These are phyloP conservation scores for Hypoxylon fragiforme DNA, from an alignment of 495 filamentous ascomycete species.

Conservation along the genomic window DNA sequence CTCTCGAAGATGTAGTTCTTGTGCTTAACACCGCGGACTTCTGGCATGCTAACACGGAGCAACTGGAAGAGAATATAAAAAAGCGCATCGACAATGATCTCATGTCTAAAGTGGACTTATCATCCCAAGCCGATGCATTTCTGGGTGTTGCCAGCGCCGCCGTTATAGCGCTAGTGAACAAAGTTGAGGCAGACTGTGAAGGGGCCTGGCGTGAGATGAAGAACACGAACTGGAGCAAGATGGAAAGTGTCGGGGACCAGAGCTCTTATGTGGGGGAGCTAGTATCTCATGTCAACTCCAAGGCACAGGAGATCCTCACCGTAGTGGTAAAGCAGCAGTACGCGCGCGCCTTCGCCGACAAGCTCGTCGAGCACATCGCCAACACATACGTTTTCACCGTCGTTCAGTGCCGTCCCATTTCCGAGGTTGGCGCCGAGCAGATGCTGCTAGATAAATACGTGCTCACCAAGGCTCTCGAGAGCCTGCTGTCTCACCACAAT, in stretches of 20 bases:
- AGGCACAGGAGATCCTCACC: slow-evolving; percentile 70
- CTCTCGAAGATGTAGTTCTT: slow-evolving; percentile 75
- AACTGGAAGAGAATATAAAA: slow-evolving; percentile 94
- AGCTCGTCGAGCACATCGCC: slow-evolving; percentile 82
- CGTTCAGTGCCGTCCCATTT: slow-evolving; percentile 85
- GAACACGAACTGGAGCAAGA: slow-evolving; percentile 91
- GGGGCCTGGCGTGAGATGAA: slow-evolving; percentile 95
- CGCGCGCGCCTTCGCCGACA: slow-evolving; percentile 90
- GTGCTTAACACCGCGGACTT: slow-evolving; percentile 98
- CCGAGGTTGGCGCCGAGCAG: slow-evolving; percentile 96
- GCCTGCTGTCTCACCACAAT: slow-evolving; percentile 62
- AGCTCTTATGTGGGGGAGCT: slow-evolving; percentile 88
- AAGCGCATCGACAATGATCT: slow-evolving; percentile 79
- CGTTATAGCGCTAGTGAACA: slow-evolving; percentile 78
- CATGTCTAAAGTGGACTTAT: slow-evolving; percentile 76
- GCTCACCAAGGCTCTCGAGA: slow-evolving; percentile 78
- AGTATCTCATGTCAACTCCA: slow-evolving; percentile 68
- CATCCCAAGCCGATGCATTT: slow-evolving; percentile 91
- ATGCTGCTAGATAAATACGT: slow-evolving; percentile 96
- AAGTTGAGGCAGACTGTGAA: slow-evolving; percentile 80
- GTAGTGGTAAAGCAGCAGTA: slow-evolving; percentile 91
- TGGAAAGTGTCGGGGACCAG: slow-evolving; percentile 94
- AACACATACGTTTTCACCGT: slow-evolving; percentile 79
- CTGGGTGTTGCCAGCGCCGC: slow-evolving; percentile 92
- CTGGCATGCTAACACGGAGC: slow-evolving; percentile 89